Percentiles rank a stretch among this genome's conserved stretches.
Evolutionary conservation across 257 asterid genomes (phyloP).

Genomic region (Cynanchum wilfordii): DNA sequence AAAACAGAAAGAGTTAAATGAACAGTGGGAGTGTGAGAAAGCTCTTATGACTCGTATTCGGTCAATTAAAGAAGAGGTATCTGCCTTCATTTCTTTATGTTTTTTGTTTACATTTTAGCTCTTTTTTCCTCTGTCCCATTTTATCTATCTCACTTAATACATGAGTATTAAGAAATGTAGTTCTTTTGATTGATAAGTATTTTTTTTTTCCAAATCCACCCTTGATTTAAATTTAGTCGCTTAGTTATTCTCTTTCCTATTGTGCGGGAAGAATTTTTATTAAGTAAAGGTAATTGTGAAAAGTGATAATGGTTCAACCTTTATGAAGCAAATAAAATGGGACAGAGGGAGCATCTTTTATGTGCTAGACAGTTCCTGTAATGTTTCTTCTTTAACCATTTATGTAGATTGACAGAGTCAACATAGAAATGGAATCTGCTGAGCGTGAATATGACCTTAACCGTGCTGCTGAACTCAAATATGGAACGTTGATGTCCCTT

Average conservation of each 20-base stretch:
- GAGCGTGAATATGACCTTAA: constrained; percentile 89
- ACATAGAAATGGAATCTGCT: constrained; percentile 93
- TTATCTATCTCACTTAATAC: too few relatives aligned
- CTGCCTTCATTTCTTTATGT: constrained; percentile 6
- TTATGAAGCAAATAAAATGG: too few relatives aligned
- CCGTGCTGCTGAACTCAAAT: constrained; percentile 94
- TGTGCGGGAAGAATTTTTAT: too few relatives aligned
- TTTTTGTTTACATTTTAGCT: constrained; percentile 1
- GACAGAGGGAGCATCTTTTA: background rate
- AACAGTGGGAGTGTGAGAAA: constrained; percentile 85
- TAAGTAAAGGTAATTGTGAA: too few relatives aligned
- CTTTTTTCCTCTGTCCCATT: too few relatives aligned
- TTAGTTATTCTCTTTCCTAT: too few relatives aligned
- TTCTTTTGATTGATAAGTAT: too few relatives aligned
- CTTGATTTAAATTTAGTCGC: too few relatives aligned
- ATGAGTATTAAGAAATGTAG: too few relatives aligned
- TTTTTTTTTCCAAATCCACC: too few relatives aligned
- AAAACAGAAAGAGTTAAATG: constrained; percentile 60
- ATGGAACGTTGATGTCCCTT: constrained; percentile 76
- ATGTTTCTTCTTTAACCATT: constrained; percentile 14
- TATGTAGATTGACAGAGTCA: constrained; percentile 76
- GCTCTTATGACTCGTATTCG: constrained; percentile 66
- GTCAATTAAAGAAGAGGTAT: constrained; percentile 83
- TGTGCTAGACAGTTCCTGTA: background rate
- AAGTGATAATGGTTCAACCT: too few relatives aligned